A percentile compares a stretch with the other conserved stretches of the same genome.
These are phyloP conservation scores for Aspergillus bombycis DNA, from an alignment of 2,329 filamentous ascomycete species.

Conservation along the genomic window DNA sequence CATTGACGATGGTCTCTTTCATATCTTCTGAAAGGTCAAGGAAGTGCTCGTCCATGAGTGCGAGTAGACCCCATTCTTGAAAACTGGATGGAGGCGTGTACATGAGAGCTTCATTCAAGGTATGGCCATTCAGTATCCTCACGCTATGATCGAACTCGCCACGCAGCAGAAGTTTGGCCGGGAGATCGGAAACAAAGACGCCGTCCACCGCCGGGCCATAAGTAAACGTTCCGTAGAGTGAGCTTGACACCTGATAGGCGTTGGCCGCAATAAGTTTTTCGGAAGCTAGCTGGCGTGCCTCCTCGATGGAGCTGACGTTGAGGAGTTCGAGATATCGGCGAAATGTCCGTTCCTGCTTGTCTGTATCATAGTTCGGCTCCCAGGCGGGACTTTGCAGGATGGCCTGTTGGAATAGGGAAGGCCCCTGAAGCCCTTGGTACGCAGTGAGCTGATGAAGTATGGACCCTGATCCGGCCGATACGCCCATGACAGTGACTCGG, in stretches of 20 bases:
- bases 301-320: conserved; percentile 49
- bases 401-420: conserved; percentile 40
- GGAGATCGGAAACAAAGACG: conserved; percentile 51
- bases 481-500: conserved; percentile 48
- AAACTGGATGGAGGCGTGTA: conserved; percentile 43
- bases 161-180: conserved; percentile 47
- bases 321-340: conserved; percentile 44
- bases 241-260: conserved; percentile 42
- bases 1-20: conserved; percentile 49
- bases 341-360: conserved; percentile 43
- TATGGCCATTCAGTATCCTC: conserved; percentile 51
- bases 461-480: conserved; percentile 57
- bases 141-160: conserved; percentile 42
- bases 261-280: conserved; percentile 49
- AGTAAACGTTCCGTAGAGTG: conserved; percentile 47
- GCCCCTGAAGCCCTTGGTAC: conserved; percentile 49
- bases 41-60: conserved; percentile 12
- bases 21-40: conserved; percentile 28
- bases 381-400: conserved; percentile 50
- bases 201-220: conserved; percentile 55
- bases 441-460: conserved; percentile 61
- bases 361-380: conserved; percentile 34
- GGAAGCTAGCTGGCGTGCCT: conserved; percentile 48
- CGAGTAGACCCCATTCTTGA: conserved; percentile 16
- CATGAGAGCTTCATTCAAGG: conserved; percentile 46